These are phyloP conservation scores for Vachellia pachyceras DNA, from an alignment of 306 rosid species.

Conservation along the genomic window DNA sequence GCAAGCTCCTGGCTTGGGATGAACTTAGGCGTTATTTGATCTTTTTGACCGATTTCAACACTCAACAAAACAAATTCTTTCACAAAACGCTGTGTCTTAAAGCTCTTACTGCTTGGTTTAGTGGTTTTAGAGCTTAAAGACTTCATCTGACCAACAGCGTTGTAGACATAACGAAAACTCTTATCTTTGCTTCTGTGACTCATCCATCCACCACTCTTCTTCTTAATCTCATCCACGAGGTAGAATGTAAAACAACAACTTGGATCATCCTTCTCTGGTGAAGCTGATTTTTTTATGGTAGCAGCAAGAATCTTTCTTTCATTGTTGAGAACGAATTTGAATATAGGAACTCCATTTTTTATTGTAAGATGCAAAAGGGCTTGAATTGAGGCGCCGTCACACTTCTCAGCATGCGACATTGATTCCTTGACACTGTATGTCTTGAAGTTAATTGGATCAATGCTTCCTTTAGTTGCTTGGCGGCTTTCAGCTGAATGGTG, in stretches of 20 bases:
- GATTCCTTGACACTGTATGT: slow-evolving; percentile 42
- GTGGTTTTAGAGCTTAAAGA: slow-evolving; percentile 50
- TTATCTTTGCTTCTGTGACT: slow-evolving; percentile 71
- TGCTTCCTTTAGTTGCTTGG: slow-evolving; percentile 48
- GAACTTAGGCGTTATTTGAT: slow-evolving; percentile 55
- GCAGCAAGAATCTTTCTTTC: slow-evolving; percentile 69
- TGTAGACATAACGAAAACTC: slow-evolving; percentile 65
- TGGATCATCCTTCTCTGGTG: slow-evolving; percentile 65
- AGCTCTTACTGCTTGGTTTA: slow-evolving; percentile 42
- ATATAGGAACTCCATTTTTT: slow-evolving; percentile 79
- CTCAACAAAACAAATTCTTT: slow-evolving; percentile 69
- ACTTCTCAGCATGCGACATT: slow-evolving; percentile 47
- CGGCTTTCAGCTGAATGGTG: slow-evolving; percentile 50
- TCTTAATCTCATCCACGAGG: slow-evolving; percentile 79
- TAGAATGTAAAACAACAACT: slow-evolving; percentile 74
- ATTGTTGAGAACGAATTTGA: slow-evolving; percentile 70
- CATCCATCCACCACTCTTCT: slow-evolving; percentile 79
- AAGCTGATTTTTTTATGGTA: slow-evolving; percentile 57
- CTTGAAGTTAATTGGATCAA: slow-evolving; percentile 47
- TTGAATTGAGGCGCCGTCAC: slow-evolving; percentile 55
- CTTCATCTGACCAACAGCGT: slow-evolving; percentile 80
- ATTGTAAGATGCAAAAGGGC: slow-evolving; percentile 76
- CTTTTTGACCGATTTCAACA: slow-evolving; percentile 61
- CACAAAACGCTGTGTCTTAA: slow-evolving; percentile 30
- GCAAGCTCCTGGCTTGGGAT: slow-evolving; percentile 68